A percentile compares a stretch with the other conserved stretches of the same genome.
Evolutionary conservation across 179 eudicot genomes (phyloP).

Genomic region (Carnegiea gigantea): DNA sequence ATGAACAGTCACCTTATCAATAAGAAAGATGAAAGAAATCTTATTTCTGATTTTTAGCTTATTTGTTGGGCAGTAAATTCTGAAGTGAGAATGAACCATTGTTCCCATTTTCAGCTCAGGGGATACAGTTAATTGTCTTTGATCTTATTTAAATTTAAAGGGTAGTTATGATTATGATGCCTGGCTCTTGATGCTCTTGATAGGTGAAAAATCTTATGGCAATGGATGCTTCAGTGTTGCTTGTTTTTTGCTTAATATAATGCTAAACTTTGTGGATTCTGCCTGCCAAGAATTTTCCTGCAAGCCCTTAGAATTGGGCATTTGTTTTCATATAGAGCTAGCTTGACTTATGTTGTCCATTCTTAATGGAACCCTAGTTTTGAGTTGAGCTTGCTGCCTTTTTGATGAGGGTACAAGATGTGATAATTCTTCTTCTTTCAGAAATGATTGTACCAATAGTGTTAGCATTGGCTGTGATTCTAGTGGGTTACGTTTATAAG

Average conservation of each 20-base stretch:
- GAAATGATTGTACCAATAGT: constrained; percentile 32
- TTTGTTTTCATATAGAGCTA: neutral
- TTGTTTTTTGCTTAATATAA: no score
- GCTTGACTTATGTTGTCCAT: neutral
- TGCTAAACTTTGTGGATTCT: neutral
- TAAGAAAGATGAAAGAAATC: no score
- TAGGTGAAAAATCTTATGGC: no score
- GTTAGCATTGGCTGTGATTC: constrained; percentile 20
- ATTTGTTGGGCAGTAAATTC: no score
- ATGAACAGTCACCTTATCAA: neutral
- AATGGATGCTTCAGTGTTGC: no score
- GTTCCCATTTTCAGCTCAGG: no score
- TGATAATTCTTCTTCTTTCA: constrained; percentile 3
- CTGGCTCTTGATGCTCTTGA: neutral
- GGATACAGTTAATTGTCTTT: neutral
- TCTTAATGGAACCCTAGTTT: neutral
- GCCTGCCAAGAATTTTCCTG: neutral
- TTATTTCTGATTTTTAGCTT: no score
- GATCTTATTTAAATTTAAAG: neutral
- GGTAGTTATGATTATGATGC: neutral
- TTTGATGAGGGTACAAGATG: neutral
- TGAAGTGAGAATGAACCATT: no score
- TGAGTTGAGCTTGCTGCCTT: neutral
- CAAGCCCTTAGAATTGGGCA: no score
- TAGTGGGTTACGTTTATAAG: constrained; percentile 27